These are phyloP conservation scores for Chiua virens DNA, from an alignment of 768 basidiomycete genomes.

Conservation along the genomic window DNA sequence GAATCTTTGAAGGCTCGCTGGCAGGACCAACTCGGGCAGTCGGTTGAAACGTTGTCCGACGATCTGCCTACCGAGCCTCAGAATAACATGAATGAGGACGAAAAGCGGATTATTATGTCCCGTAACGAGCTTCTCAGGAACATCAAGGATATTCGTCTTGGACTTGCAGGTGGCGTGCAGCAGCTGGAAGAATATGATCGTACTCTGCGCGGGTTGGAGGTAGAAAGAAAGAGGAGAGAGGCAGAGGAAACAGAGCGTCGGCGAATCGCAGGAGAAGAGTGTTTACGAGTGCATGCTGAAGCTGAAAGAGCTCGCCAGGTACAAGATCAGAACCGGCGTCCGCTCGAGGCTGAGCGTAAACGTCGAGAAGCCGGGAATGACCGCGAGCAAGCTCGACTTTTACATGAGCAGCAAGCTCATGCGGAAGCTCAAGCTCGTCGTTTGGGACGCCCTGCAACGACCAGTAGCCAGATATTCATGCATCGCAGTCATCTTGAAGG, in stretches of 20 bases:
- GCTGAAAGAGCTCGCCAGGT: slow-evolving; percentile 7
- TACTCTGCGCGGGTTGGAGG: slow-evolving; percentile 23
- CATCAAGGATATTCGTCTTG: slow-evolving; percentile 16
- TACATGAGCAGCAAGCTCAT: slow-evolving; percentile 10
- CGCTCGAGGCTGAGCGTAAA: slow-evolving; percentile 5
- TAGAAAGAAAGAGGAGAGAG: slow-evolving; percentile 21
- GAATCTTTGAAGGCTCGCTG: slow-evolving; percentile 5
- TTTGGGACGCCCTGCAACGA: background rate
- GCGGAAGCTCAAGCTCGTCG: slow-evolving; percentile 5
- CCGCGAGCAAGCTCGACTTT: slow-evolving; percentile 4
- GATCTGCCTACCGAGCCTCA: slow-evolving; percentile 19
- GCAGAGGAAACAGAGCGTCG: slow-evolving; percentile 16
- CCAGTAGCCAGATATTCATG: background rate
- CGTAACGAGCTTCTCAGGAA: slow-evolving; percentile 10
- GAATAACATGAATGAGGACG: slow-evolving; percentile 24
- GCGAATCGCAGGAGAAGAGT: slow-evolving; percentile 17
- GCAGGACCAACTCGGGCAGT: background rate
- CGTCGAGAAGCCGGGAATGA: slow-evolving; percentile 5
- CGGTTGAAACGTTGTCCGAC: background rate
- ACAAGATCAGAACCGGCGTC: slow-evolving; percentile 4
- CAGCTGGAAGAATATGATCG: slow-evolving; percentile 15
- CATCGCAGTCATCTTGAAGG: background rate
- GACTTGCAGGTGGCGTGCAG: slow-evolving; percentile 17
- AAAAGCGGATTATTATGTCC: slow-evolving; percentile 4
- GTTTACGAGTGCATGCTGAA: slow-evolving; percentile 7